Evolutionary conservation across 2,329 filamentous ascomycete genomes (phyloP).

Genomic region (Fusarium ambrosium): DNA sequence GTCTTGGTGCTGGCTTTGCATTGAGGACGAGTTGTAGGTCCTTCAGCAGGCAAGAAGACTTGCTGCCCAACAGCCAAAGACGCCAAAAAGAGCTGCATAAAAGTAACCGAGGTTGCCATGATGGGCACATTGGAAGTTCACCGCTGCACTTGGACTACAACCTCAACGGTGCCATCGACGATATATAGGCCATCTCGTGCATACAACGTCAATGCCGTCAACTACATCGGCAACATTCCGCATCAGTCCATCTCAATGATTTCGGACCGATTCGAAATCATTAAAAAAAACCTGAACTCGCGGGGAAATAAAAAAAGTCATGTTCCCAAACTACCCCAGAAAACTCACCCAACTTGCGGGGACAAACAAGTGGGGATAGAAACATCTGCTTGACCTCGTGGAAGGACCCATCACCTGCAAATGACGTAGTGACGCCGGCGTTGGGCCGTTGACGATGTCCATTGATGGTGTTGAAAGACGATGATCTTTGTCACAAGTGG

Average conservation of each 20-base stretch:
- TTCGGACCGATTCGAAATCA: conserved; percentile 38
- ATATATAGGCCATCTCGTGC: conserved; percentile 17
- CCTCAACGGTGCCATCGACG: neutral
- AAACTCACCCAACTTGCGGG: neutral
- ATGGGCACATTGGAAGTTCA: conserved; percentile 2
- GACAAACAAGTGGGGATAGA: conserved; percentile 1
- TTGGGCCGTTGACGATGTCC: conserved; percentile 14
- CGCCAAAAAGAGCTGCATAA: conserved; percentile 37
- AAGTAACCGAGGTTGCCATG: conserved; percentile 31
- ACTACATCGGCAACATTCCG: conserved; percentile 4
- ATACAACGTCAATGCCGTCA: neutral
- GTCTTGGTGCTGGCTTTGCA: conserved; percentile 38
- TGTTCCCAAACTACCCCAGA: conserved; percentile 8
- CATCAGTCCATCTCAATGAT: conserved; percentile 24
- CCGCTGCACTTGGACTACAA: neutral
- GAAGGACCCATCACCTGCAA: neutral
- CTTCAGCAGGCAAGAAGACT: conserved; percentile 43
- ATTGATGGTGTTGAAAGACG: conserved; percentile 17
- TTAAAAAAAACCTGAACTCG: conserved; percentile 15
- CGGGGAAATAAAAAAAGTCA: conserved; percentile 27
- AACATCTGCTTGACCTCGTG: neutral
- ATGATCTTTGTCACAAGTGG: conserved; percentile 28
- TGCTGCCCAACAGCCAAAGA: conserved; percentile 45
- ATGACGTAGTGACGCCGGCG: conserved; percentile 22
- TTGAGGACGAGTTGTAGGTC: conserved; percentile 47